Evolutionary conservation across 2,329 filamentous ascomycete genomes (phyloP), one percentile per base, ranked within the genome.

Genomic region (Nigrospora sphaerica): DNA sequence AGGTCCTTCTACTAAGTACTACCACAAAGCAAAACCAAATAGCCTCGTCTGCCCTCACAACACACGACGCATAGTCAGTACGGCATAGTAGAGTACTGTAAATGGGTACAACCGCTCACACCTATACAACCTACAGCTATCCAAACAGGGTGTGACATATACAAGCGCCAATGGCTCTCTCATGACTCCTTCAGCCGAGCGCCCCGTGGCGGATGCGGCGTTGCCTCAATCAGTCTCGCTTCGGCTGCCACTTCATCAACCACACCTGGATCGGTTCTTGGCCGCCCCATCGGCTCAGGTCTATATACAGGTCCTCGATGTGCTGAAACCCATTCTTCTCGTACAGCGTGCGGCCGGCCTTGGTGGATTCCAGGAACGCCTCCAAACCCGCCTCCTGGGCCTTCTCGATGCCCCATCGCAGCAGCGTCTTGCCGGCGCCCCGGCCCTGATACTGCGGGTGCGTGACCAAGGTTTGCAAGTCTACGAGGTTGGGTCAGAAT

Each of bases 391-490:
- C 56, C 18, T 52, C 55, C 46, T 62, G 61, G 3, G 66, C 63
- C 23, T 68, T 54, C 33, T 69, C 64, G 12, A 67, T 53, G 0
- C 63, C 64, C 59, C 61, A 66, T 46, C 59, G 55, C n/a, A 69
- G 52, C 32, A 72, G 55, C 55, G 68, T 58, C 7, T 56, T 55
- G 3, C 61, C 68, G 2, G 68, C 68, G 2, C 67, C 69, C n/a
- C 66, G 64, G 9, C 62, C 51, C 42, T 68, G 63, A 42, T 70
- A 65, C 12, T 66, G 59, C 0, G 70, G 69, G 45, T 69, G 62
- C n/a, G 68, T 68, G n/a, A 60, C 59, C 5, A 72, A 57, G 32
- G 60, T 49, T 10, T 62, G 56, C 12, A 71, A 57, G 49, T 68
- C 69, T 69, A 17, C 28, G 37, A 23, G 17, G 6, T 36, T 23